Percentiles rank a stretch among this genome's conserved stretches.
Conservation (phyloP, 129 eudicot genomes). For the Flaveria bidentis region DNA sequence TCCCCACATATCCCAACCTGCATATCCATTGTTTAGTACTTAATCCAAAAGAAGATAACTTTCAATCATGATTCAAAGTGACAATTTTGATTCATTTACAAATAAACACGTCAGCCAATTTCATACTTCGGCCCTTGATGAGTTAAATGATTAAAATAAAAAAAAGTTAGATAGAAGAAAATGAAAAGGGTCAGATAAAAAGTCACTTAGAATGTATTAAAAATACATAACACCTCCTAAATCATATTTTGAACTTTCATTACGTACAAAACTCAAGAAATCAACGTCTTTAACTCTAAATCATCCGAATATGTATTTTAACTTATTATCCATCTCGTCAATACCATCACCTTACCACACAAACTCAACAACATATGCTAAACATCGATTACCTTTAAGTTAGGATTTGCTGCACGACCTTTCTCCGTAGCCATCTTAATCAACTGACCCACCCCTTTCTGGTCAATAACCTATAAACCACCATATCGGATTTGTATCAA, state of each 20-base stretch:
- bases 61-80: background rate
- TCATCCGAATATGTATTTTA: too few relatives aligned
- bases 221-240: too few relatives aligned
- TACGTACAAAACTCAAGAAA: too few relatives aligned
- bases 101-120: background rate
- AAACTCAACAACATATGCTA: background rate
- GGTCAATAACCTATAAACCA: constrained; percentile 76
- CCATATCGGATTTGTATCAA: background rate
- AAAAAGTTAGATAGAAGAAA: too few relatives aligned
- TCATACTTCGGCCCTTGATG: background rate
- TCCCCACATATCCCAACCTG: constrained; percentile 98
- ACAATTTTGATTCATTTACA: background rate
- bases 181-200: too few relatives aligned
- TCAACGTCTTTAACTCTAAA: too few relatives aligned
- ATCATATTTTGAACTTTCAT: too few relatives aligned
- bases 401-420: constrained; percentile 92
- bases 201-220: too few relatives aligned
- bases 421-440: constrained; percentile 85
- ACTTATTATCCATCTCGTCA: background rate
- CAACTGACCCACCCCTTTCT: constrained; percentile 94
- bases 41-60: background rate
- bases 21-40: constrained; percentile 16
- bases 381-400: constrained; percentile 64
- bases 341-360: background rate
- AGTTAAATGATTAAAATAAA: background rate